Percentiles rank a stretch among this genome's conserved stretches.
Evolutionary conservation across 495 filamentous ascomycete species (phyloP).

Genomic region (Chlorociboria aeruginascens): DNA sequence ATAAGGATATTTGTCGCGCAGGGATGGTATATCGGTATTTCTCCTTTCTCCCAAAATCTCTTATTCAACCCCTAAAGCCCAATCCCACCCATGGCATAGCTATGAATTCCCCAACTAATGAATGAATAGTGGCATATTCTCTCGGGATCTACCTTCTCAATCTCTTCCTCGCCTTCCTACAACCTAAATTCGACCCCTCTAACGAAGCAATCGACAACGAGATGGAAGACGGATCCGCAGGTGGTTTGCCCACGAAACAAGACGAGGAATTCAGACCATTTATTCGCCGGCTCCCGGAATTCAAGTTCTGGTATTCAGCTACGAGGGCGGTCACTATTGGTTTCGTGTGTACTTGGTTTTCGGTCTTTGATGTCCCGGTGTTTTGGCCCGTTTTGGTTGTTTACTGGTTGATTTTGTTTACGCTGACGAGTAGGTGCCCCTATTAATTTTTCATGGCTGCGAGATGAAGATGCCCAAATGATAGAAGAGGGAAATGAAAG

Average conservation of each 20-base stretch:
- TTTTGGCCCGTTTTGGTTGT: conserved; percentile 98
- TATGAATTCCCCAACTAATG: too few species aligned
- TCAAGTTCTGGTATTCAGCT: conserved; percentile 98
- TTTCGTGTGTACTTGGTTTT: conserved; percentile 85
- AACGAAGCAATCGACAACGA: conserved; percentile 83
- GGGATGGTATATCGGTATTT: conserved; percentile 96
- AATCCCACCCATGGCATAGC: too few species aligned
- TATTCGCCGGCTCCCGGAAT: conserved; percentile 89
- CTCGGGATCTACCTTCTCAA: conserved; percentile 98
- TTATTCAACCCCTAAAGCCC: not conserved
- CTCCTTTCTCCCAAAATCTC: not conserved
- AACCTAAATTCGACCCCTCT: conserved; percentile 97
- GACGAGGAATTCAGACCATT: conserved; percentile 97
- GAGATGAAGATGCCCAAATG: too few species aligned
- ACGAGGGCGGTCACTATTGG: conserved; percentile 76
- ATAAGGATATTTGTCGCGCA: conserved; percentile 79
- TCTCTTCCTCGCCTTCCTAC: conserved; percentile 96
- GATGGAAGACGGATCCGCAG: conserved; percentile 81
- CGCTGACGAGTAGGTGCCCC: conserved; percentile 71
- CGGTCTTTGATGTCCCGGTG: conserved; percentile 88
- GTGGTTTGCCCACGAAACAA: conserved; percentile 76
- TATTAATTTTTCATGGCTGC: not conserved
- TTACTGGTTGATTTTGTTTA: conserved; percentile 95
- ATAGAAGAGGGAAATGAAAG: not conserved
- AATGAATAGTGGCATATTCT: conserved; percentile 72